Conservation (phyloP, 2,329 filamentous ascomycete genomes). For the Aspergillus fumigatiaffinis region DNA sequence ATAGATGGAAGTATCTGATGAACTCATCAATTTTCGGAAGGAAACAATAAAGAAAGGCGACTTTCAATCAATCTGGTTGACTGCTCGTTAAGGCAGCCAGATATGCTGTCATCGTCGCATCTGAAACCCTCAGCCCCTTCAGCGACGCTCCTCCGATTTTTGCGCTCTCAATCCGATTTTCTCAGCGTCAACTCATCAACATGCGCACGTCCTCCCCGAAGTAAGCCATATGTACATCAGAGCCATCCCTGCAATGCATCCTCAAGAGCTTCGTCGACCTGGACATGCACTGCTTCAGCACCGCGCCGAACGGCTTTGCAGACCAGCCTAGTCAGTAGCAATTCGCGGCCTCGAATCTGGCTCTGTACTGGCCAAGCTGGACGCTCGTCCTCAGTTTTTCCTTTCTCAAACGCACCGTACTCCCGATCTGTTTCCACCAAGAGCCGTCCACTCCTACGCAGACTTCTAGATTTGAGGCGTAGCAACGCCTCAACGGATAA, state of each 20-base stretch:
- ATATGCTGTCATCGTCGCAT: conserved; percentile 36
- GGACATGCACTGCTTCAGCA: conserved; percentile 15
- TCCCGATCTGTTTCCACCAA: conserved; percentile 30
- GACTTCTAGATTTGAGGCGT: conserved; percentile 33
- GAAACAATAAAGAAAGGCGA: not conserved
- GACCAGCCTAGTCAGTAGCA: conserved; percentile 26
- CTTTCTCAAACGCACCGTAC: conserved; percentile 8
- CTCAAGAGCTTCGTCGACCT: conserved; percentile 19
- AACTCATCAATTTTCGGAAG: not conserved
- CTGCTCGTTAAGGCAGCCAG: conserved; percentile 15
- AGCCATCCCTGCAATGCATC: conserved; percentile 12
- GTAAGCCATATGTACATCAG: conserved; percentile 8
- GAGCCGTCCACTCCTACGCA: conserved; percentile 32
- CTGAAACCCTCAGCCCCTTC: conserved; percentile 47
- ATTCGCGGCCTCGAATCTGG: conserved; percentile 11
- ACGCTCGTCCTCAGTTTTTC: conserved; percentile 3
- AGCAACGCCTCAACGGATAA: conserved; percentile 32
- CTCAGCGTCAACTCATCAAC: conserved; percentile 41
- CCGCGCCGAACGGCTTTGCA: conserved; percentile 24
- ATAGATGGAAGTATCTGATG: not conserved
- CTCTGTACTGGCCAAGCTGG: conserved; percentile 1
- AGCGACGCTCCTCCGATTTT: conserved; percentile 62
- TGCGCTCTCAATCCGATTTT: conserved; percentile 66
- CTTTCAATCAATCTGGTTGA: conserved; percentile 5
- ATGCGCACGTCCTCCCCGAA: conserved; percentile 17